Base-by-base conservation (phyloP, 2,329 filamentous ascomycete genomes). In the Cryphonectria naterciae region DNA sequence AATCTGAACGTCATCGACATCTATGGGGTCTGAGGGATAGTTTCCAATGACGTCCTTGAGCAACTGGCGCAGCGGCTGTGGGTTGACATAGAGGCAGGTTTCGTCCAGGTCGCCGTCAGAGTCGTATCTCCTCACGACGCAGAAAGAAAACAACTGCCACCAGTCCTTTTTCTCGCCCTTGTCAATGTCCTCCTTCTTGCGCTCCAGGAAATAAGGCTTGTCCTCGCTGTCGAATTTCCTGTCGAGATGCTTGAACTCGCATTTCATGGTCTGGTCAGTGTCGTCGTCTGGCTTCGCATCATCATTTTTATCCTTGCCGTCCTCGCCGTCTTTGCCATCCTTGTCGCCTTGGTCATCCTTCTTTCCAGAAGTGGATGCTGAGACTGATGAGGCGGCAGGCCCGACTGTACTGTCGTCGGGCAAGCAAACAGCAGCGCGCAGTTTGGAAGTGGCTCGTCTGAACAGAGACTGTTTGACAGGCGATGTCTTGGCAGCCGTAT, bases 201-300 rank as follows among this genome's bases (percentile, higher is more conserved):
- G 77, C 70, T 80, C 79, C 39, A 74, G 72, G 63, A 79, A 75
- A 60, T 77, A 78, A 11, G 68, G 68, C 25, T 74, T 74, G 7
- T 76, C 76, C 69, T 78, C 76, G 49, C 74, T 75, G 63, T 77
- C 78, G 68, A 75, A 78, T 32, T 77, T 78, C 63, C 75, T 77
- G 63, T 80, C 78, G 22, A 80, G 76, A 64, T 80, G 76, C 70
- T 79, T 79, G 68, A 80, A 74, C 68, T 78, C 76, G 25, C 74
- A 64, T 43, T 74, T 75, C 76, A 77, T 77, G 28, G 75, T 76
- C 13, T 75, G 74, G 61, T 77, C 73, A 43, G 76, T 72, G 56
- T 75, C 74, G 22, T 75, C 75, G 46, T 35, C 64, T 25, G 56
- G 28, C 22, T 67, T 60, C 70, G 74, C 41, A 11, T 58, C 37